Evolutionary conservation across 768 basidiomycete species (phyloP).

Genomic region (Cytidiella melzeri): DNA sequence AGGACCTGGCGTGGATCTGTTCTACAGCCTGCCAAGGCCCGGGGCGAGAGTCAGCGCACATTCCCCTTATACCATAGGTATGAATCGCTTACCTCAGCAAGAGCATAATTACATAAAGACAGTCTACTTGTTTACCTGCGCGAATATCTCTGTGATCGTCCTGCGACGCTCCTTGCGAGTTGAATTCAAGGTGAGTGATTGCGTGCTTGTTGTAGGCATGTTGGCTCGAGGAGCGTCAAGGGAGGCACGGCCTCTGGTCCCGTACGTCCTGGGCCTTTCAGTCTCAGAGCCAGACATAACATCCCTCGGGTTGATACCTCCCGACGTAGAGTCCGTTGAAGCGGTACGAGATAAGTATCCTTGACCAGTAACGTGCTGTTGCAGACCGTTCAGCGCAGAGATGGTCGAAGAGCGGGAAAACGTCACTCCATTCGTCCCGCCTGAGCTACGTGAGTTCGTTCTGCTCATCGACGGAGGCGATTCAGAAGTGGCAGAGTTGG

Average conservation of each 20-base stretch:
- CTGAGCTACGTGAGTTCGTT: slow-evolving; percentile 40
- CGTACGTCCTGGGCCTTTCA: slow-evolving; percentile 37
- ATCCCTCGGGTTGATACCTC: slow-evolving; percentile 16
- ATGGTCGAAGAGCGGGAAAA: slow-evolving; percentile 60
- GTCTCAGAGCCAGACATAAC: slow-evolving; percentile 44
- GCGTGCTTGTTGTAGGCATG: slow-evolving; percentile 24
- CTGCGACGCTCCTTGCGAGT: slow-evolving; percentile 38
- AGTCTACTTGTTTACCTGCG: slow-evolving; percentile 22
- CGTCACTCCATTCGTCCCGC: slow-evolving; percentile 43
- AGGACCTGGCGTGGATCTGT: not conserved
- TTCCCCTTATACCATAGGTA: too few species aligned
- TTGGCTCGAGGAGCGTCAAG: slow-evolving; percentile 30
- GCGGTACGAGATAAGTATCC: slow-evolving; percentile 28
- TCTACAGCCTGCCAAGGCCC: slow-evolving; percentile 12
- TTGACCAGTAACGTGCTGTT: slow-evolving; percentile 36
- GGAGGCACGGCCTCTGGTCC: slow-evolving; percentile 39
- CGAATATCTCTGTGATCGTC: slow-evolving; percentile 49
- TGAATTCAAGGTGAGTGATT: slow-evolving; percentile 29
- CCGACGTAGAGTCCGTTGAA: not conserved
- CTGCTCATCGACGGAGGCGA: slow-evolving; percentile 27
- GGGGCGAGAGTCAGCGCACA: slow-evolving; percentile 3
- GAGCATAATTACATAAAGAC: slow-evolving; percentile 4
- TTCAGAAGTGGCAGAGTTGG: slow-evolving; percentile 30
- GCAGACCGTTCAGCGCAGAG: slow-evolving; percentile 47
- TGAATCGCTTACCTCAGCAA: too few species aligned